Conservation (phyloP, 1,139 yeast genomes). For the Hanseniaspora uvarum region DNA sequence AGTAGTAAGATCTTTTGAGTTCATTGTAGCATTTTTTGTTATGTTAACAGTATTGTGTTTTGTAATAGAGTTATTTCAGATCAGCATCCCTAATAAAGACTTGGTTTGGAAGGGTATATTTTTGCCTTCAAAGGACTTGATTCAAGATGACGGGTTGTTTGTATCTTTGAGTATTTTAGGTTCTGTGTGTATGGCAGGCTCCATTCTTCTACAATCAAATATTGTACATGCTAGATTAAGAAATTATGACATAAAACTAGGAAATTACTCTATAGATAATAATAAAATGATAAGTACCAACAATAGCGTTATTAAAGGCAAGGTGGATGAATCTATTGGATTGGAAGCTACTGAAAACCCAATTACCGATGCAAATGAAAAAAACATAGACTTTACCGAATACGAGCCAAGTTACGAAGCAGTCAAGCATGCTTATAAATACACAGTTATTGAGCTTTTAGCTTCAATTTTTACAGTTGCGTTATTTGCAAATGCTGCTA, state of each 20-base stretch:
- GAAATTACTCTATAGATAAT: slow-evolving; percentile 16
- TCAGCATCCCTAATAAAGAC: slow-evolving; percentile 33
- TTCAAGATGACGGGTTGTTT: slow-evolving; percentile 50
- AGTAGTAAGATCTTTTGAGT: slow-evolving; percentile 57
- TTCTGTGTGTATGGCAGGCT: slow-evolving; percentile 79
- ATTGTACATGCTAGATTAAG: slow-evolving; percentile 63
- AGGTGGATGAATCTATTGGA: background rate
- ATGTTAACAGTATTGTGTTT: slow-evolving; percentile 58
- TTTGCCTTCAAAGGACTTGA: slow-evolving; percentile 48
- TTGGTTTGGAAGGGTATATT: slow-evolving; percentile 43
- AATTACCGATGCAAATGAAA: slow-evolving; percentile 18
- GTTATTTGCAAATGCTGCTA: slow-evolving; percentile 63
- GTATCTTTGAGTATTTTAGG: slow-evolving; percentile 67
- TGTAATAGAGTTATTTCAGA: slow-evolving; percentile 47
- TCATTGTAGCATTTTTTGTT: slow-evolving; percentile 53
- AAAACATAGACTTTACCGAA: slow-evolving; percentile 29
- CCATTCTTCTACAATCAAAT: slow-evolving; percentile 63
- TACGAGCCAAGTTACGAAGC: slow-evolving; percentile 62
- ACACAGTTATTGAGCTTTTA: slow-evolving; percentile 56
- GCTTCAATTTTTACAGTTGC: slow-evolving; percentile 61
- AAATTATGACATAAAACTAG: slow-evolving; percentile 47
- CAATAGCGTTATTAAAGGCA: background rate
- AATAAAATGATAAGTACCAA: background rate
- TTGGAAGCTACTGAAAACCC: slow-evolving; percentile 1
- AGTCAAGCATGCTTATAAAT: slow-evolving; percentile 52